These are phyloP conservation scores for Aspergillus wentii DNA, from an alignment of 495 filamentous ascomycete species.

Conservation along the genomic window DNA sequence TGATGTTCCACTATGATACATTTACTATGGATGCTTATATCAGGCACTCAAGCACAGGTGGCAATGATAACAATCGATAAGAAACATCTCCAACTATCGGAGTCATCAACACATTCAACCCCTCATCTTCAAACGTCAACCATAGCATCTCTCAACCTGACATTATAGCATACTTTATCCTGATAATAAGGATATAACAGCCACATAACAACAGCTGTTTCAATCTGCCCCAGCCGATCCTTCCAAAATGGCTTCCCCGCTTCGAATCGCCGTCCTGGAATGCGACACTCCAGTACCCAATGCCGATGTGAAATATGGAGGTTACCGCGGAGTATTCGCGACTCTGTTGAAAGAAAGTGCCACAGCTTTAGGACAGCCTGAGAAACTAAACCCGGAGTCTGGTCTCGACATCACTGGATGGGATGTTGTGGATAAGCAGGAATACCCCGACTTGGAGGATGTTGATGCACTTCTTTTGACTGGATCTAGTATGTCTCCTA, in stretches of 20 bases:
- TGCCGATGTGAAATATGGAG: slow-evolving; percentile 57
- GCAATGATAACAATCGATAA: too few relatives aligned
- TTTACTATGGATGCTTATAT: too few relatives aligned
- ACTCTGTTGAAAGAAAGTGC: slow-evolving; percentile 53
- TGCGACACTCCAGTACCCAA: slow-evolving; percentile 63
- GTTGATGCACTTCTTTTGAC: slow-evolving; percentile 81
- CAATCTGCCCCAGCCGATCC: background rate
- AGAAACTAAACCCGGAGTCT: slow-evolving; percentile 30
- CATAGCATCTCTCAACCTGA: too few relatives aligned
- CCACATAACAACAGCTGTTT: too few relatives aligned
- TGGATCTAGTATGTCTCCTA: slow-evolving; percentile 53
- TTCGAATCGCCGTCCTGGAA: slow-evolving; percentile 82
- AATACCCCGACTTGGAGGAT: slow-evolving; percentile 65
- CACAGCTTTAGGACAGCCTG: slow-evolving; percentile 26
- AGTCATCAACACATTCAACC: too few relatives aligned
- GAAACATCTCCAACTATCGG: too few relatives aligned
- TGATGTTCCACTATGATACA: too few relatives aligned
- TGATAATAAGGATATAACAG: too few relatives aligned
- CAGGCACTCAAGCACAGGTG: too few relatives aligned
- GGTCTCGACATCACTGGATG: slow-evolving; percentile 57
- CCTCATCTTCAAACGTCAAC: too few relatives aligned
- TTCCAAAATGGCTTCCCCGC: slow-evolving; percentile 40
- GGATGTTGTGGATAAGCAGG: slow-evolving; percentile 56
- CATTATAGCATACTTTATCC: too few relatives aligned
- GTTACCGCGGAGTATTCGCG: slow-evolving; percentile 70